Percentiles rank a stretch among this genome's conserved stretches.
Conservation (phyloP, 345 rosid species). For the Odontarrhena argentea region DNA sequence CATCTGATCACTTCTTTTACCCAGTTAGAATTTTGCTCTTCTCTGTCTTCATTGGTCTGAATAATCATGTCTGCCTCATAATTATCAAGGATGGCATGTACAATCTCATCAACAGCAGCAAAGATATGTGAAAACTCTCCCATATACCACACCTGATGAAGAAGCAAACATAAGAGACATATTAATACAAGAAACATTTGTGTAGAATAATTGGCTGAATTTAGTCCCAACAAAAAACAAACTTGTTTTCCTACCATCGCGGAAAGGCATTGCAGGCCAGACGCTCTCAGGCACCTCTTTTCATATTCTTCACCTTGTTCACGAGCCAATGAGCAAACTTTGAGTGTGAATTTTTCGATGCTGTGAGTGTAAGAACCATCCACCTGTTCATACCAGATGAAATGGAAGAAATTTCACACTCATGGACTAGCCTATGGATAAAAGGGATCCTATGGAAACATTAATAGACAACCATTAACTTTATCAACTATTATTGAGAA, state of each 20-base stretch:
- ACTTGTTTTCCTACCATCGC: conserved; percentile 68
- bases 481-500: conserved; percentile 1
- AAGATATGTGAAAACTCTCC: conserved; percentile 71
- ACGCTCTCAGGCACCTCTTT: conserved; percentile 58
- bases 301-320: conserved; percentile 56
- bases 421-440: neutral
- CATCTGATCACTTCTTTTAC: conserved; percentile 92
- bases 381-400: conserved; percentile 51
- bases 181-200: neutral
- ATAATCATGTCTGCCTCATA: conserved; percentile 56
- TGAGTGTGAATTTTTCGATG: conserved; percentile 69
- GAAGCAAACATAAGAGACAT: conserved; percentile 18
- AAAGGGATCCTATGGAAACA: neutral
- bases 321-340: conserved; percentile 68
- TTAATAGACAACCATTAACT: neutral
- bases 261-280: conserved; percentile 89
- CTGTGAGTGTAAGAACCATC: conserved; percentile 79
- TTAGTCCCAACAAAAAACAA: conserved; percentile 3
- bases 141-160: conserved; percentile 90
- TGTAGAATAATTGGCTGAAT: conserved; percentile 8
- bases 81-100: conserved; percentile 74
- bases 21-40: conserved; percentile 79
- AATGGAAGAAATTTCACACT: conserved; percentile 14
- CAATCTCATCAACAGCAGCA: conserved; percentile 81
- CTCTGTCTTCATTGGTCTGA: conserved; percentile 59